These are phyloP conservation scores for Purshia tridentata DNA, from an alignment of 306 rosid species.

Conservation along the genomic window DNA sequence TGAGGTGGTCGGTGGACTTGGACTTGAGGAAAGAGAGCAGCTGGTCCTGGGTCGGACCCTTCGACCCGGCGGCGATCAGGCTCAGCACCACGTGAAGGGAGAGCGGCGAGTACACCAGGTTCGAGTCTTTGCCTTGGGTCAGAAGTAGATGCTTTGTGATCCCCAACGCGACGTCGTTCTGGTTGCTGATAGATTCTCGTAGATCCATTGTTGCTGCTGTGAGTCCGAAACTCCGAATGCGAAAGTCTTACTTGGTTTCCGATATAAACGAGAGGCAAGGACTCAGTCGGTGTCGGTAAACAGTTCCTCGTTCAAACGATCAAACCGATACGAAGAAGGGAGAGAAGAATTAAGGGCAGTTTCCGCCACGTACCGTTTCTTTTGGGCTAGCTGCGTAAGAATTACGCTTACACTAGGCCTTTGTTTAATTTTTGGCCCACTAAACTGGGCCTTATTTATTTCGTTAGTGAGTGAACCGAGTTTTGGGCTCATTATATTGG, in stretches of 20 bases:
- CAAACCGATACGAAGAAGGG: not conserved
- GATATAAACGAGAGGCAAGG: not conserved
- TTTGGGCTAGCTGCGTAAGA: not conserved
- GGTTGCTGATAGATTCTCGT: slow-evolving; percentile 44
- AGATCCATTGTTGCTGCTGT: slow-evolving; percentile 49
- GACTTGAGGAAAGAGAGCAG: slow-evolving; percentile 73
- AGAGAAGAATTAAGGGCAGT: not conserved
- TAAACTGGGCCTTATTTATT: too few species aligned
- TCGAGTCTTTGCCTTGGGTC: slow-evolving; percentile 35
- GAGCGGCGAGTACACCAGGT: slow-evolving; percentile 71
- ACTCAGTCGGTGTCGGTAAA: not conserved
- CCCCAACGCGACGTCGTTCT: slow-evolving; percentile 47
- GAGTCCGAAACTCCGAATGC: not conserved
- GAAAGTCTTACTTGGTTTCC: not conserved
- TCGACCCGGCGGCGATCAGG: slow-evolving; percentile 64
- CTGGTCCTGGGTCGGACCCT: slow-evolving; percentile 64
- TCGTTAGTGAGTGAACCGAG: too few species aligned
- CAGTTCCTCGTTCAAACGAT: not conserved
- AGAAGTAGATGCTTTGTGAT: slow-evolving; percentile 50
- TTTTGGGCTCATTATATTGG: too few species aligned
- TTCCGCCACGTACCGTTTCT: too few species aligned
- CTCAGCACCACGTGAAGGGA: slow-evolving; percentile 69
- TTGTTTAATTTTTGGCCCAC: too few species aligned
- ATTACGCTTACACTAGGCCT: too few species aligned
- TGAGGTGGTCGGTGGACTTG: slow-evolving; percentile 56